phyloP scores from a whole-genome alignment of 2,329 filamentous ascomycete species.

The Colletotrichum tropicicola region DNA sequence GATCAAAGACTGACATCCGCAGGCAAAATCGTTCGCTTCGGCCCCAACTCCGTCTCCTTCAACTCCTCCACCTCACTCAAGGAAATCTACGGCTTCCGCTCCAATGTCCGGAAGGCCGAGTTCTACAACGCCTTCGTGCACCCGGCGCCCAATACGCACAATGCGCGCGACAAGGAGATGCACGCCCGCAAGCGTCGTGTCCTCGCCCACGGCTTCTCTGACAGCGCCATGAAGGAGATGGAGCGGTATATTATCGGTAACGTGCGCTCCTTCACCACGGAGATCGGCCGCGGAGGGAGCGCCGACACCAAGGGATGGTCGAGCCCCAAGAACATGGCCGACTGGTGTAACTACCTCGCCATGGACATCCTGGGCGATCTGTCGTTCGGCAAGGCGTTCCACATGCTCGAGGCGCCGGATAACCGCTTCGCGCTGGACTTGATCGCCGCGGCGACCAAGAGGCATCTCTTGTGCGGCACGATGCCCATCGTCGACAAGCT shows the following conservation, averaged over 20 bases:
- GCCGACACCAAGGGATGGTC: conserved; percentile 65
- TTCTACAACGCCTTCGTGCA: conserved; percentile 80
- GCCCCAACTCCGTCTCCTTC: conserved; percentile 80
- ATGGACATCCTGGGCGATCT: conserved; percentile 71
- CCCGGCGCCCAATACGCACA: conserved; percentile 77
- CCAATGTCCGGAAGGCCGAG: conserved; percentile 73
- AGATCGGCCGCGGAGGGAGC: conserved; percentile 53
- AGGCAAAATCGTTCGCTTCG: conserved; percentile 78
- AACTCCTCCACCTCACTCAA: conserved; percentile 76
- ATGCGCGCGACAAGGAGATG: conserved; percentile 72
- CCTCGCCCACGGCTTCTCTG: conserved; percentile 76
- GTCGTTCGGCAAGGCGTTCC: conserved; percentile 69
- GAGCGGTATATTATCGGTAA: conserved; percentile 73
- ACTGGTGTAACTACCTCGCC: conserved; percentile 69
- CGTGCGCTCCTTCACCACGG: conserved; percentile 71
- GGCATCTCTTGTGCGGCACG: conserved; percentile 77
- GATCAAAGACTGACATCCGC: conserved; percentile 1
- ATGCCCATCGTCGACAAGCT: conserved; percentile 75
- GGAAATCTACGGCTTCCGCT: conserved; percentile 71
- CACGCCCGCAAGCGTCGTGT: conserved; percentile 78
- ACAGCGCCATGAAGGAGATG: conserved; percentile 72
- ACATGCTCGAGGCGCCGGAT: conserved; percentile 66
- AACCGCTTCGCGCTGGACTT: conserved; percentile 74
- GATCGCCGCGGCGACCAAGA: conserved; percentile 73
- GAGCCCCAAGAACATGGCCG: conserved; percentile 66